Conservation (phyloP, 306 rosid genomes). For the Cercis canadensis region DNA sequence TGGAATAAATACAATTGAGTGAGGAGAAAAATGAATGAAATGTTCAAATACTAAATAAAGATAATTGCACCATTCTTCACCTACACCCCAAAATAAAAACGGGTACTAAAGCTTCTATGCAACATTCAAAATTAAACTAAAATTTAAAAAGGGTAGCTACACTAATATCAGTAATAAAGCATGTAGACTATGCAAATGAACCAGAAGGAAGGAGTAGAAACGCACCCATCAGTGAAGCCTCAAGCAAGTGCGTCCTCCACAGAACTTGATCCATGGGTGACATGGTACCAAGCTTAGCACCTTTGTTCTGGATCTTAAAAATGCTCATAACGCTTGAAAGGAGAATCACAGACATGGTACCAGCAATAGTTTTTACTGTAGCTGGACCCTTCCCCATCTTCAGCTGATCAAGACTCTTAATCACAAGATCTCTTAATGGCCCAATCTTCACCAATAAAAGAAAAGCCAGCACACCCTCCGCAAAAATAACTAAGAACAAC, state of each 20-base stretch:
- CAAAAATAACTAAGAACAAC: no score
- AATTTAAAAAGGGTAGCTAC: not conserved
- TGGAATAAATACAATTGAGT: not conserved
- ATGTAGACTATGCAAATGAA: not conserved
- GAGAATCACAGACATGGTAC: conserved; percentile 90
- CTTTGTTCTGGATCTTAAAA: conserved; percentile 96
- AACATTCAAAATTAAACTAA: not conserved
- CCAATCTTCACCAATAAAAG: no score
- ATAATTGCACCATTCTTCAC: conserved; percentile 8
- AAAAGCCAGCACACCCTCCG: no score
- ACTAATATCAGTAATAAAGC: not conserved
- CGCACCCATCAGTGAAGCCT: conserved; percentile 89
- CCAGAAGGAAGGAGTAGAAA: conserved; percentile 6
- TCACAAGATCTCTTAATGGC: no score
- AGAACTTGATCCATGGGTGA: conserved; percentile 99
- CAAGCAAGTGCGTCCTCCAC: conserved; percentile 96
- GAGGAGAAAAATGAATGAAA: not conserved
- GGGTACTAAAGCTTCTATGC: not conserved
- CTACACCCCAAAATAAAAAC: not conserved
- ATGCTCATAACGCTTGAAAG: conserved; percentile 83
- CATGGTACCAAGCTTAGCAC: conserved; percentile 94
- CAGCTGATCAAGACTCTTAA: no score
- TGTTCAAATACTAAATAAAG: not conserved
- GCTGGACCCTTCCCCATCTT: no score
- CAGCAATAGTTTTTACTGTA: conserved; percentile 83